These are phyloP conservation scores for Hordeum pubiflorum DNA, from an alignment of 202 grass and related monocot species.

Conservation along the genomic window DNA sequence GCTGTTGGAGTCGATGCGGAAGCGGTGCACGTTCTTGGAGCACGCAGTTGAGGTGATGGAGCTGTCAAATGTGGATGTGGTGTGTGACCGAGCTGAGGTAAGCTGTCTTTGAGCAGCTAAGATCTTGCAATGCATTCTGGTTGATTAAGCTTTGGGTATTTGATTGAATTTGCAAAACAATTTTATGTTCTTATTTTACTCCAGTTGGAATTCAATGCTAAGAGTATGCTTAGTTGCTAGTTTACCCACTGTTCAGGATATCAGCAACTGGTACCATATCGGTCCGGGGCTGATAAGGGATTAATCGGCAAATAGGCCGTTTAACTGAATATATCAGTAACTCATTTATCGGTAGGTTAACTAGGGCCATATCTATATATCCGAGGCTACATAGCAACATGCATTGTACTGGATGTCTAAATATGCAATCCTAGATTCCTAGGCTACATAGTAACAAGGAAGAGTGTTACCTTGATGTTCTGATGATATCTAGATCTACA, in stretches of 20 bases:
- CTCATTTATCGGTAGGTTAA: too few species aligned
- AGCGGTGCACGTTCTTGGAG: conserved; percentile 70
- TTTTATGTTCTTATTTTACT: not conserved
- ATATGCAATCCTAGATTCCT: too few species aligned
- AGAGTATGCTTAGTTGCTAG: not conserved
- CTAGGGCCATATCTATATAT: too few species aligned
- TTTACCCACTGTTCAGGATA: not conserved
- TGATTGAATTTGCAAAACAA: not conserved
- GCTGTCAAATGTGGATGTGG: conserved; percentile 67
- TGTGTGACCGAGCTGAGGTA: conserved; percentile 88
- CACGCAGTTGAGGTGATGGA: conserved; percentile 46
- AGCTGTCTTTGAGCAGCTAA: not conserved
- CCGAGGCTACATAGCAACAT: too few species aligned
- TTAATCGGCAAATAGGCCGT: too few species aligned
- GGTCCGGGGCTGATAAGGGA: too few species aligned
- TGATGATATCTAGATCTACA: too few species aligned
- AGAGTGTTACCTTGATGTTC: too few species aligned
- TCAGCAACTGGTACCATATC: too few species aligned
- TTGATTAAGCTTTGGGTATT: not conserved
- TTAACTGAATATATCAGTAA: too few species aligned
- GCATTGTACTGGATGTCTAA: too few species aligned
- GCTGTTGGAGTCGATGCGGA: conserved; percentile 67
- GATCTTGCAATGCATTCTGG: not conserved
- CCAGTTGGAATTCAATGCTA: not conserved
- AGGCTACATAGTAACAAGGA: too few species aligned